Evolutionary conservation across 768 basidiomycete genomes (phyloP), one percentile per base, ranked within the genome.

Genomic region (Pulveroboletus frians): DNA sequence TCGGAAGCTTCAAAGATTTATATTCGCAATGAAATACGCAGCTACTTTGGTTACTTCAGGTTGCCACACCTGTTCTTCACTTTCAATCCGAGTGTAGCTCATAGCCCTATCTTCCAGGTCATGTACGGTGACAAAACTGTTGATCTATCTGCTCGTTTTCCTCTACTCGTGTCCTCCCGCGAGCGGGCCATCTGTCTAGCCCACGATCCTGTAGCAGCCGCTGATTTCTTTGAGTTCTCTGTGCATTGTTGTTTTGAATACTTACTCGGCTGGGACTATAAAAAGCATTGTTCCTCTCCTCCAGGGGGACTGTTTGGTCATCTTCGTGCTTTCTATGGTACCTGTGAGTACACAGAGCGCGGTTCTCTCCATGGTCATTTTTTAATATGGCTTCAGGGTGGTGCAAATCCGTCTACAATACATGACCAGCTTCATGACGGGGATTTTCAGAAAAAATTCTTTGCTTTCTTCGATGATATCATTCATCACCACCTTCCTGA

Each of bases 191-290:
- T 60, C 0, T 29, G 60, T 0, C 23, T 71, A 0, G 67, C 69
- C 0, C 45, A 57, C 14, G 69, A 71, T 50, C 69, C 70, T 38
- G 67, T 70, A n/a, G 62, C 67, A 2, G 70, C 65, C n/a, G 64
- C 64, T 1, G 60, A 69, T 7, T 69, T 69, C 43, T 71, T 62
- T 54, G 54, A 66, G 4, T 67, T 65, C 46, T 23, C 43, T 51
- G 52, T 68, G 4, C 4, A 26, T 0, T 49, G 47, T 13, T 51
- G 67, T 18, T 67, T 71, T 11, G 31, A 32, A 15, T 13, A 32
- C 3, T 5, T 32, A 5, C 13, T 32, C 39, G 23, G 59, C 18
- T 51, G 43, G 43, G 43, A 44, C 21, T 44, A 34, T 10, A 44
- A 27, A 11, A 17, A 17, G 2, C 32, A 13, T 2, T 9, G 11